phyloP scores from a whole-genome alignment of 495 filamentous ascomycete genomes.

The Lineolata rhizophorae region DNA sequence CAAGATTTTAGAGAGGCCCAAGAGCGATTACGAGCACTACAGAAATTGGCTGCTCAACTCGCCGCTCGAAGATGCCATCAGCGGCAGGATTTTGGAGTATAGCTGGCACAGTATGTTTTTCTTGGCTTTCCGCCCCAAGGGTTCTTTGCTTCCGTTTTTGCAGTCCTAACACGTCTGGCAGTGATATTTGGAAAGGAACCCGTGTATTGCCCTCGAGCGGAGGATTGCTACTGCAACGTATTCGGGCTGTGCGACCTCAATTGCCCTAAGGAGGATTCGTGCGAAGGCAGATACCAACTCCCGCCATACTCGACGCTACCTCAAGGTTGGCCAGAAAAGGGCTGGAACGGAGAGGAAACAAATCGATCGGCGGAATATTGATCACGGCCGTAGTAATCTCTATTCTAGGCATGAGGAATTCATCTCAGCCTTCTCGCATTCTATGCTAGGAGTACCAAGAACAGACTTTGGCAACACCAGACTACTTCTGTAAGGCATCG shows the following conservation, averaged over 20 bases:
- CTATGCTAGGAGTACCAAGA: no score
- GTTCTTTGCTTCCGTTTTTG: slow-evolving; percentile 1
- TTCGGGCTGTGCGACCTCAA: slow-evolving; percentile 35
- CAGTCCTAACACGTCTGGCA: slow-evolving; percentile 3
- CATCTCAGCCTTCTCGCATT: no score
- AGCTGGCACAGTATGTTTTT: slow-evolving; percentile 22
- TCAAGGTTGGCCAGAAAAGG: slow-evolving; percentile 28
- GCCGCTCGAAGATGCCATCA: slow-evolving; percentile 23
- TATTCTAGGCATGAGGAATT: no score
- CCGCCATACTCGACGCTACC: slow-evolving; percentile 26
- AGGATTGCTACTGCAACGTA: slow-evolving; percentile 40
- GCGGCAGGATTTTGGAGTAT: slow-evolving; percentile 28
- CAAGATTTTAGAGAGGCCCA: slow-evolving; percentile 20
- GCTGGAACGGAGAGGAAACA: slow-evolving; percentile 24
- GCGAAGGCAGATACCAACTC: slow-evolving; percentile 24
- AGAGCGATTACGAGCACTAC: slow-evolving; percentile 22
- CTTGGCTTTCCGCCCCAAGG: background rate
- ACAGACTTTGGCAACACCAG: no score
- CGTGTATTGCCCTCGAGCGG: slow-evolving; percentile 32
- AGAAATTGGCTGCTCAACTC: slow-evolving; percentile 21
- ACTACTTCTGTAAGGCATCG: no score
- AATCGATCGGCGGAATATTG: no score
- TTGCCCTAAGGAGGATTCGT: slow-evolving; percentile 18
- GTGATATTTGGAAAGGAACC: slow-evolving; percentile 30
- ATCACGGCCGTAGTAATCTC: no score